phyloP scores from a whole-genome alignment of 2,329 filamentous ascomycete genomes.

The Arthrobotrys sphaeroides region DNA sequence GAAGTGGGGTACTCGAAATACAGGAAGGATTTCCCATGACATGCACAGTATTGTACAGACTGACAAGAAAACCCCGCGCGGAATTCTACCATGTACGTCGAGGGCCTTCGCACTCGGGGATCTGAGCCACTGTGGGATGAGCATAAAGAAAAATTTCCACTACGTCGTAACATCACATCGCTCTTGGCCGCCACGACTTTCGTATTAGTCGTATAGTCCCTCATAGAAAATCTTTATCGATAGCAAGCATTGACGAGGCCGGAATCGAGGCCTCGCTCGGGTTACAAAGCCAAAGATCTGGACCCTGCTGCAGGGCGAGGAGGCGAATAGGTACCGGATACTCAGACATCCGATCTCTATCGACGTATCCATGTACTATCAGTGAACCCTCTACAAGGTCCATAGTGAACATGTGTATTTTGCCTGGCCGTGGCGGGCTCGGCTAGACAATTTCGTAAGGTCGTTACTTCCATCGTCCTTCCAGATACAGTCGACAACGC shows the following conservation, averaged over 20 bases:
- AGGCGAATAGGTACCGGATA: constrained; percentile 43
- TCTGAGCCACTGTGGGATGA: constrained; percentile 34
- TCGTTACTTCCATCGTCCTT: constrained; percentile 42
- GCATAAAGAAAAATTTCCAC: constrained; percentile 1
- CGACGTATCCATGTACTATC: constrained; percentile 16
- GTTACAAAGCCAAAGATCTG: constrained; percentile 43
- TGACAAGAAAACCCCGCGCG: too few relatives aligned
- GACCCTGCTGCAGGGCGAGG: constrained; percentile 24
- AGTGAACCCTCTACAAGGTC: constrained; percentile 9
- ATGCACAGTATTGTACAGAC: too few relatives aligned
- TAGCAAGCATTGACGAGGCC: constrained; percentile 4
- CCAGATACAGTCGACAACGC: constrained; percentile 50
- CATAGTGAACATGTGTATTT: constrained; percentile 42
- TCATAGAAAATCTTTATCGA: constrained; percentile 8
- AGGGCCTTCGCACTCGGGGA: not conserved
- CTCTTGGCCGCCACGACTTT: too few relatives aligned
- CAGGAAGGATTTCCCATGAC: too few relatives aligned
- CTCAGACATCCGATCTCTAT: constrained; percentile 44
- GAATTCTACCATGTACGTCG: too few relatives aligned
- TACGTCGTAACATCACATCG: not conserved
- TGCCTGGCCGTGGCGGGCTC: constrained; percentile 26
- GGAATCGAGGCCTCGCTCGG: not conserved
- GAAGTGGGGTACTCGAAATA: too few relatives aligned
- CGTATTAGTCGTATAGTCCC: constrained; percentile 6
- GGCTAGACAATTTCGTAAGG: constrained; percentile 52